Percentiles rank a stretch among this genome's conserved stretches.
Evolutionary conservation across 129 eudicot genomes (phyloP).

Genomic region (sunflower (Helianthus annuus)): DNA sequence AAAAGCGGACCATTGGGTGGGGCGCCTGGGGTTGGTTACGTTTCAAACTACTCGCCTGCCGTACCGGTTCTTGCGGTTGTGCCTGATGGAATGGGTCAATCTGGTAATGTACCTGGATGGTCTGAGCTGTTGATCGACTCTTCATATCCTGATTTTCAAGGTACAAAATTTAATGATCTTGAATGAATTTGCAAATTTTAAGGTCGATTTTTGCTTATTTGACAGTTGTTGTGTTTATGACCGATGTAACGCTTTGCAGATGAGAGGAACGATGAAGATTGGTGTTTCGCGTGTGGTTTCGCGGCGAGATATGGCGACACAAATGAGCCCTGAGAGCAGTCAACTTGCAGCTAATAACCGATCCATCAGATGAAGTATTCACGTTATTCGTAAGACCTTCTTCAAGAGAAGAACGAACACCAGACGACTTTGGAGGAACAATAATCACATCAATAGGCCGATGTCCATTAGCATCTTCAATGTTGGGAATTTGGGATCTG

Average conservation of each 20-base stretch:
- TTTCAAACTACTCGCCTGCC: slow-evolving; percentile 55
- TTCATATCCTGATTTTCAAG: slow-evolving; percentile 58
- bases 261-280: slow-evolving; percentile 50
- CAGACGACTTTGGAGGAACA: too few relatives aligned
- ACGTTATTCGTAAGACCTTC: too few relatives aligned
- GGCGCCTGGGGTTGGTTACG: slow-evolving; percentile 56
- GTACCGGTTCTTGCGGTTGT: slow-evolving; percentile 45
- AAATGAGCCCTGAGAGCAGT: slow-evolving; percentile 75
- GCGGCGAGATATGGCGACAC: slow-evolving; percentile 89
- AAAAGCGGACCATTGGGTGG: slow-evolving; percentile 88
- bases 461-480: too few relatives aligned
- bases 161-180: slow-evolving; percentile 34
- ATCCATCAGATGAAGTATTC: too few relatives aligned
- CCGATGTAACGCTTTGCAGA: slow-evolving; percentile 31
- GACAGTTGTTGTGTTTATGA: slow-evolving; percentile 12
- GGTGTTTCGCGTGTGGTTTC: slow-evolving; percentile 54
- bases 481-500: too few relatives aligned
- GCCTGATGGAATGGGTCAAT: slow-evolving; percentile 42
- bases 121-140: slow-evolving; percentile 56
- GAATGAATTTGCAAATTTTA: background rate
- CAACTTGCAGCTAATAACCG: too few relatives aligned
- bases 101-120: slow-evolving; percentile 37
- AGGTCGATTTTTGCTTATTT: background rate
- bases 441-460: too few relatives aligned
- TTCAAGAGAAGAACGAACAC: too few relatives aligned